These are phyloP conservation scores for Chlorella variabilis DNA, from an alignment of 163 green algal species.

Conservation along the genomic window DNA sequence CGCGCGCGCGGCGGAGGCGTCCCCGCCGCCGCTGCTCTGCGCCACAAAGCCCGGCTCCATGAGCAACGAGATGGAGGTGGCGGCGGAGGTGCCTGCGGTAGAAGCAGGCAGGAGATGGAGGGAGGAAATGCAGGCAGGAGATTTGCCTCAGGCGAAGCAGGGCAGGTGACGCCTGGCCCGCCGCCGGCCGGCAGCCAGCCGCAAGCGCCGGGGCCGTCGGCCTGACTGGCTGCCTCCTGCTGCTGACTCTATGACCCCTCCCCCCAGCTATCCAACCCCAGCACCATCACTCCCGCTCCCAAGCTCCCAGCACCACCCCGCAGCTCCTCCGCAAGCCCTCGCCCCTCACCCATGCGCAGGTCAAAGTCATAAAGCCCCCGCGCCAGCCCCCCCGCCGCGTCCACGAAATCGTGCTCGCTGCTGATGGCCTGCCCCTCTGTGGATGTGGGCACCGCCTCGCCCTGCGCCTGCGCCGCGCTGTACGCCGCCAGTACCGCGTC, in stretches of 20 bases:
- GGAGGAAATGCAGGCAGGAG: neutral
- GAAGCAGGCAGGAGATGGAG: neutral
- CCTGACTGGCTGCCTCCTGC: no score
- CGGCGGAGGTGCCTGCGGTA: constrained; percentile 40
- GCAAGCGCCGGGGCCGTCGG: no score
- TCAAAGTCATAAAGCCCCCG: constrained; percentile 43
- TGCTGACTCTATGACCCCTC: no score
- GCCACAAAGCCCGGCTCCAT: constrained; percentile 54
- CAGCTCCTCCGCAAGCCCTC: no score
- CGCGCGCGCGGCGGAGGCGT: constrained; percentile 13
- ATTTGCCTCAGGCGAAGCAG: no score
- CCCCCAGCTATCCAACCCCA: no score
- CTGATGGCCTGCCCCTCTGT: neutral
- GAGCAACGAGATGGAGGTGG: constrained; percentile 42
- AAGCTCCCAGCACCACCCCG: no score
- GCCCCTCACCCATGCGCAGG: constrained; percentile 44
- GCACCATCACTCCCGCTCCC: neutral
- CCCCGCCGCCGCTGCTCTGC: neutral
- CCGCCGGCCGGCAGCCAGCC: no score
- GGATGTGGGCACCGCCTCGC: neutral
- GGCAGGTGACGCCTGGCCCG: no score
- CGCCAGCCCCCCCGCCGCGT: constrained; percentile 31
- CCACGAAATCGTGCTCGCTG: constrained; percentile 43
- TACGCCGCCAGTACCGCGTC: constrained; percentile 35
- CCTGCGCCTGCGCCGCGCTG: neutral